Conservation (phyloP, 2,329 filamentous ascomycete genomes). For the Mycocentrospora acerina region DNA sequence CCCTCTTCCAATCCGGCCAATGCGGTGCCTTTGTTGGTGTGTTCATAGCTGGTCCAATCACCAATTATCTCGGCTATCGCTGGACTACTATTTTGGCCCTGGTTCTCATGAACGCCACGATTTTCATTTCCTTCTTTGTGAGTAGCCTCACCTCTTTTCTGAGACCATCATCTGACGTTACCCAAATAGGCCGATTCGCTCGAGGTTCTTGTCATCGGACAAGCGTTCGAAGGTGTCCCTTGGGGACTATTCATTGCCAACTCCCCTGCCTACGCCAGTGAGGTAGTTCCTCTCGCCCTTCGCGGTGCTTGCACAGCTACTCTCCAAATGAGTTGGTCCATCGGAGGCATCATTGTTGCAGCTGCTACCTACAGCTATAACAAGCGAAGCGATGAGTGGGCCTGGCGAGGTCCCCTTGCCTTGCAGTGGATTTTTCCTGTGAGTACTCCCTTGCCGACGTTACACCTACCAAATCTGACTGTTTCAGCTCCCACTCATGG, state of each 20-base stretch:
- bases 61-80: constrained; percentile 59
- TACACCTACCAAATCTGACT: constrained; percentile 62
- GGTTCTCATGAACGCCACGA: constrained; percentile 58
- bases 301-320: constrained; percentile 61
- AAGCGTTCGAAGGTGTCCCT: constrained; percentile 62
- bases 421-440: constrained; percentile 48
- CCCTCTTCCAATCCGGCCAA: constrained; percentile 57
- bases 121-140: constrained; percentile 60
- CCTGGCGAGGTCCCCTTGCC: constrained; percentile 25
- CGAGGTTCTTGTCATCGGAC: constrained; percentile 51
- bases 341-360: constrained; percentile 62
- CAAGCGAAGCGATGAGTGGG: constrained; percentile 22
- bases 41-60: constrained; percentile 60
- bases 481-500: constrained; percentile 50
- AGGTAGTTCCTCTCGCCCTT: constrained; percentile 61
- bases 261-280: constrained; percentile 61
- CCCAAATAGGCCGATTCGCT: constrained; percentile 43
- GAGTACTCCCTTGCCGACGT: not conserved
- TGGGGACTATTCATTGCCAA: constrained; percentile 67
- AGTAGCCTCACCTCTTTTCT: not conserved
- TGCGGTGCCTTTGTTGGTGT: constrained; percentile 63
- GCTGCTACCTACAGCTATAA: constrained; percentile 58
- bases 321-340: constrained; percentile 66
- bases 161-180: not conserved
- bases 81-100: constrained; percentile 57